phyloP scores from a whole-genome alignment of 2,329 filamentous ascomycete species.

The Pseudogymnoascus sp. region DNA sequence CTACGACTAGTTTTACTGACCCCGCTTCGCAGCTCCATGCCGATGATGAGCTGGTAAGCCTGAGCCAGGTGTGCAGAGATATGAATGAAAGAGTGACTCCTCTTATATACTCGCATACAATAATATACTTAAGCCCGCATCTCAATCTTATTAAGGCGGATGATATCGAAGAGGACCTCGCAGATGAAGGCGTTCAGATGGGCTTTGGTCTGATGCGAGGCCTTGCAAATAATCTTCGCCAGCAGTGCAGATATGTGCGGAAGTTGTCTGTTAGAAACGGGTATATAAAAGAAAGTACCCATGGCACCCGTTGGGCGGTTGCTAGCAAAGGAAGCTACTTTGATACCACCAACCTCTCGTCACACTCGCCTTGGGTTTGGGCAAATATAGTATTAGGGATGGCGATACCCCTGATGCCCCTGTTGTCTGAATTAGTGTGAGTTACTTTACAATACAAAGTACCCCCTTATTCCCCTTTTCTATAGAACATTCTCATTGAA shows the following conservation, averaged over 20 bases:
- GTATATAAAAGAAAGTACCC: not conserved
- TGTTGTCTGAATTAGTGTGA: not conserved
- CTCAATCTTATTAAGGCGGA: not conserved
- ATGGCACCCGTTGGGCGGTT: not conserved
- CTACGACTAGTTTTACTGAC: not conserved
- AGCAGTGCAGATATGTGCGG: not conserved
- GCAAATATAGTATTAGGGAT: not conserved
- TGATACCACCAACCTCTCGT: not conserved
- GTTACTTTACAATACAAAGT: not conserved
- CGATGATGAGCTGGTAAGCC: not conserved
- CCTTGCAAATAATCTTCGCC: not conserved
- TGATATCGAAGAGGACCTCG: not conserved
- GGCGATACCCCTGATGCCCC: not conserved
- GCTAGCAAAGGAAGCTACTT: not conserved
- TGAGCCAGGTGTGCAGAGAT: not conserved
- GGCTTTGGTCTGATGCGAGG: not conserved
- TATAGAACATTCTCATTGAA: not conserved
- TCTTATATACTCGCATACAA: not conserved
- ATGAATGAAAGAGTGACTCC: not conserved
- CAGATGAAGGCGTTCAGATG: not conserved
- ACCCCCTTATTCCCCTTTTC: not conserved
- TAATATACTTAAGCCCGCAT: not conserved
- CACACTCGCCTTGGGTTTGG: not conserved
- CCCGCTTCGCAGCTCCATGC: not conserved
- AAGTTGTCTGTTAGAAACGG: not conserved